phyloP scores from a whole-genome alignment of 2,329 filamentous ascomycete species.

The Epicoccum nigrum region DNA sequence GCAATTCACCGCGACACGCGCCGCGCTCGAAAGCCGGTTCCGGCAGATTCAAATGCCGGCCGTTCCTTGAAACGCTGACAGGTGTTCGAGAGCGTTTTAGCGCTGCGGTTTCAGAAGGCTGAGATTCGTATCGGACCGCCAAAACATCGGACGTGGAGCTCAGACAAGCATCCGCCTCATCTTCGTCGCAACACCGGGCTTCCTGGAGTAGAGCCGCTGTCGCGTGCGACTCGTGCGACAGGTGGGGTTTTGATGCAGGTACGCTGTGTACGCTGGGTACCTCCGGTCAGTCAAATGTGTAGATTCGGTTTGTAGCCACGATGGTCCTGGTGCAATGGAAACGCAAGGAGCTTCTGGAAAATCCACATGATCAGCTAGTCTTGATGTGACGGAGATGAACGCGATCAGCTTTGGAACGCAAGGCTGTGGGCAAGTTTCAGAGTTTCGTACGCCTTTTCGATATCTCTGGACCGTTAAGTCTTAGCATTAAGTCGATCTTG shows the following conservation, averaged over 20 bases:
- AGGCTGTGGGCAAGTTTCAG: neutral
- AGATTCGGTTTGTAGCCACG: slow-evolving; percentile 12
- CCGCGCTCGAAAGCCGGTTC: slow-evolving; percentile 17
- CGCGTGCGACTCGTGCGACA: slow-evolving; percentile 14
- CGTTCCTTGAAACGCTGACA: slow-evolving; percentile 33
- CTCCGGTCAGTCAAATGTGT: slow-evolving; percentile 20
- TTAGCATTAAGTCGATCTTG: neutral
- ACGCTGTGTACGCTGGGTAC: slow-evolving; percentile 5
- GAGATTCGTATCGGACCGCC: slow-evolving; percentile 2
- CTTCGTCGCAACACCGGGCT: slow-evolving; percentile 8
- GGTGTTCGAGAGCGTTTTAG: slow-evolving; percentile 26
- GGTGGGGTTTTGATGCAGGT: slow-evolving; percentile 7
- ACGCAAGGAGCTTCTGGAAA: slow-evolving; percentile 6
- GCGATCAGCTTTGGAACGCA: slow-evolving; percentile 3
- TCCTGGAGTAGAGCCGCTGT: slow-evolving; percentile 13
- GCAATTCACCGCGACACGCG: slow-evolving; percentile 14
- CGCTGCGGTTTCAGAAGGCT: slow-evolving; percentile 10
- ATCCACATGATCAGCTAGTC: neutral
- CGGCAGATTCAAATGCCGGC: slow-evolving; percentile 18
- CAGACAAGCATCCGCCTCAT: slow-evolving; percentile 16
- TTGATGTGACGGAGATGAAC: neutral
- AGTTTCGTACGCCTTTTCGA: neutral
- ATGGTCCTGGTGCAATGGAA: slow-evolving; percentile 5
- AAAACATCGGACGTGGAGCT: slow-evolving; percentile 12
- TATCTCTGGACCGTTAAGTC: neutral